These are phyloP conservation scores for Fulvia fulva DNA, from an alignment of 2,329 filamentous ascomycete species.

Conservation along the genomic window DNA sequence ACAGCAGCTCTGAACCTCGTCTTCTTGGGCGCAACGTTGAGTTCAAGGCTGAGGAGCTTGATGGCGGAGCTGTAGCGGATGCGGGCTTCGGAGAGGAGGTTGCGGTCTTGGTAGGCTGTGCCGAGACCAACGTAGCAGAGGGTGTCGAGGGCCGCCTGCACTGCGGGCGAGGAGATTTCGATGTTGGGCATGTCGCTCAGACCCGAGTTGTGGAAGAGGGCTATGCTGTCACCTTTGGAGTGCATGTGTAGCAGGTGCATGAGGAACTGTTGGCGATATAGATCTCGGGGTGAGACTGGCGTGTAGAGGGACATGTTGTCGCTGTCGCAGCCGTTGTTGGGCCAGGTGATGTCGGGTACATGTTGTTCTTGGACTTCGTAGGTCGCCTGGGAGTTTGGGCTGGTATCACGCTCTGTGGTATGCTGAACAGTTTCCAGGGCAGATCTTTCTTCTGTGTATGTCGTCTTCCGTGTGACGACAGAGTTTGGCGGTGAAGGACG, in stretches of 20 bases:
- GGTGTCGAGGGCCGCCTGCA: constrained; percentile 1
- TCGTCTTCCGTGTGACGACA: not conserved
- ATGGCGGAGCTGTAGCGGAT: constrained; percentile 2
- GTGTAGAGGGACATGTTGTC: not conserved
- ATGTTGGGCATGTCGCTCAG: not conserved
- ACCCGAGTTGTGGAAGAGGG: not conserved
- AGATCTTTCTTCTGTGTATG: not conserved
- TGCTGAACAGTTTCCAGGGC: not conserved
- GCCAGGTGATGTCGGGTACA: not conserved
- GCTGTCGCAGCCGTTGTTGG: not conserved
- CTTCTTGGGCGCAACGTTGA: not conserved
- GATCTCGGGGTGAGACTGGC: not conserved
- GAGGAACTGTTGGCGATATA: not conserved
- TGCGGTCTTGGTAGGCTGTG: not conserved
- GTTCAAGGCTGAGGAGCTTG: not conserved
- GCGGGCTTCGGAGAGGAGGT: not conserved
- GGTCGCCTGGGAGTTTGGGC: not conserved
- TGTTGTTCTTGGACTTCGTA: not conserved
- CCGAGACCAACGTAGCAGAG: constrained; percentile 3
- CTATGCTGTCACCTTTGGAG: not conserved
- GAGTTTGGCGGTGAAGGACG: not conserved
- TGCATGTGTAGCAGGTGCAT: not conserved
- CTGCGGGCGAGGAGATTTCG: not conserved
- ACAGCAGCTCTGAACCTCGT: not conserved
- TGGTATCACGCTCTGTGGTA: not conserved